phyloP scores from a whole-genome alignment of 257 asterid genomes.

The Solanum pinnatisectum region DNA sequence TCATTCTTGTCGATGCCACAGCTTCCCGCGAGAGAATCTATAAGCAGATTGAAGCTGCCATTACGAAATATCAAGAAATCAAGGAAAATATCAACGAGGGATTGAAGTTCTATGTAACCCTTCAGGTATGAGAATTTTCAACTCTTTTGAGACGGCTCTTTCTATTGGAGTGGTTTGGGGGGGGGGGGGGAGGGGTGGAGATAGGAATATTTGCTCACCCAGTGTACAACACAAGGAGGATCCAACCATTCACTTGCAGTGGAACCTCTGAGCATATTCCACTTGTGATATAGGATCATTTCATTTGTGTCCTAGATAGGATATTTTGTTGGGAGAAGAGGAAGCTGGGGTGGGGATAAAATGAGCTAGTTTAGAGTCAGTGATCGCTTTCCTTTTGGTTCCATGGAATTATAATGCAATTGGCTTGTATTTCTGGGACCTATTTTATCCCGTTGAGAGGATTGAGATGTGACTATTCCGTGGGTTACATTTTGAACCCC shows the following conservation, averaged over 20 bases:
- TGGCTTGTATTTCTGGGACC: background rate
- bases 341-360: background rate
- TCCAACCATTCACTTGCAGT: background rate
- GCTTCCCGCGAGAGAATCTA: slow-evolving; percentile 87
- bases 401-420: background rate
- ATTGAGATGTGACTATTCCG: background rate
- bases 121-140: slow-evolving; percentile 53
- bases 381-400: background rate
- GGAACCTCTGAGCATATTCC: background rate
- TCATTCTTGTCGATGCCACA: slow-evolving; percentile 27
- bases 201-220: background rate
- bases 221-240: background rate
- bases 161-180: background rate
- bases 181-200: background rate
- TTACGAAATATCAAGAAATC: slow-evolving; percentile 76
- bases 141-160: background rate
- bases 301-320: background rate
- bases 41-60: slow-evolving; percentile 93
- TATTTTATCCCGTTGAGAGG: background rate
- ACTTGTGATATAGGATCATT: background rate
- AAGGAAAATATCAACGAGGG: slow-evolving; percentile 96
- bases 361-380: background rate
- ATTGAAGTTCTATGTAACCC: slow-evolving; percentile 85
- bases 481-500: background rate
- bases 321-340: background rate